These are phyloP conservation scores for Skeletonema potamos DNA, from an alignment of 108 stramenopile genomes.

Conservation along the genomic window DNA sequence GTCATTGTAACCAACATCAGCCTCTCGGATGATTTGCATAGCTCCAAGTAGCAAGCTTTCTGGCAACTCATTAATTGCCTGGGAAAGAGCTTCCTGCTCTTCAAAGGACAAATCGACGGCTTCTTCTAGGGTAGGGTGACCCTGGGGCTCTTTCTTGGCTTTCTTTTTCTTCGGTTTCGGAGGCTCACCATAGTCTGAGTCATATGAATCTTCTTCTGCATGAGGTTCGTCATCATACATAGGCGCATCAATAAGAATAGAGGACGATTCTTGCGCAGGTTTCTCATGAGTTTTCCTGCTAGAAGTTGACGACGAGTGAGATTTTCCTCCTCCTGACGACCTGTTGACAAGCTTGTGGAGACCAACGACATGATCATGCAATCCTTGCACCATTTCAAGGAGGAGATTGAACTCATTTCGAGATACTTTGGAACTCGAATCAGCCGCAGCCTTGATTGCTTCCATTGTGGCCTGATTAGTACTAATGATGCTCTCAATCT, in stretches of 20 bases:
- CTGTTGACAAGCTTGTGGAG: slow-evolving; percentile 59
- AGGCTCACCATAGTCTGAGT: neutral
- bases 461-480: slow-evolving; percentile 58
- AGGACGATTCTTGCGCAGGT: neutral
- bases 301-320: slow-evolving; percentile 5
- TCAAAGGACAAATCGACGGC: slow-evolving; percentile 62
- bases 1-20: slow-evolving; percentile 69
- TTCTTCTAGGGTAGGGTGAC: slow-evolving; percentile 23
- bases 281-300: neutral
- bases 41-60: slow-evolving; percentile 63
- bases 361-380: slow-evolving; percentile 72
- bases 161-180: slow-evolving; percentile 58
- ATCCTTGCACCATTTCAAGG: slow-evolving; percentile 65
- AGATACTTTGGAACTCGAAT: slow-evolving; percentile 48
- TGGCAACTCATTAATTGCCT: slow-evolving; percentile 72
- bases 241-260: neutral
- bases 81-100: slow-evolving; percentile 82
- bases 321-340: slow-evolving; percentile 4
- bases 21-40: slow-evolving; percentile 84
- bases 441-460: slow-evolving; percentile 59
- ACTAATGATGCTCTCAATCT: slow-evolving; percentile 55
- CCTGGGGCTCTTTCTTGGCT: slow-evolving; percentile 42
- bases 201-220: slow-evolving; percentile 7
- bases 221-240: slow-evolving; percentile 7
- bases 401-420: slow-evolving; percentile 73